These are phyloP conservation scores for Boeremia exigua DNA, from an alignment of 2,329 filamentous ascomycete genomes.

Conservation along the genomic window DNA sequence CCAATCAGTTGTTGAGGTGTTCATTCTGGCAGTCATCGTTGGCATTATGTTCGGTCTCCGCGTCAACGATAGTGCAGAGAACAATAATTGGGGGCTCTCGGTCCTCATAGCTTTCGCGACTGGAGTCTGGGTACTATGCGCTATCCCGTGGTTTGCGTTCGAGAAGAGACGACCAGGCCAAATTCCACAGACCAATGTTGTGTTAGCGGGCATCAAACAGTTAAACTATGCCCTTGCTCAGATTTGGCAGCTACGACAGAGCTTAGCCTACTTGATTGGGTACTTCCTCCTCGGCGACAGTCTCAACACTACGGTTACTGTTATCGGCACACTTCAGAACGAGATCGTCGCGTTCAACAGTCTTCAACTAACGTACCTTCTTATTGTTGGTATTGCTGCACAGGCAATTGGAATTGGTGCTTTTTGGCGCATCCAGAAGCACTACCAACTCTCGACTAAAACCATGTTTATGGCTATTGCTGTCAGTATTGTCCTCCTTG, in stretches of 20 bases:
- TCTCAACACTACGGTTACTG: constrained; percentile 72
- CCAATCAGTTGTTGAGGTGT: constrained; percentile 66
- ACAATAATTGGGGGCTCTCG: constrained; percentile 71
- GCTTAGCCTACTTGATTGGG: constrained; percentile 64
- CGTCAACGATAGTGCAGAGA: constrained; percentile 63
- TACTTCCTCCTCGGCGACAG: constrained; percentile 74
- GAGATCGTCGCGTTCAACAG: constrained; percentile 69
- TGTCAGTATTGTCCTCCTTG: constrained; percentile 65
- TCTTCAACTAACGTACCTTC: constrained; percentile 68
- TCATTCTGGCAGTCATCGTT: constrained; percentile 42
- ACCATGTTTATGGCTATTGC: constrained; percentile 73
- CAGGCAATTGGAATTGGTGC: constrained; percentile 67
- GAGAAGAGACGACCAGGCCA: constrained; percentile 68
- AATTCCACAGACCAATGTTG: background rate
- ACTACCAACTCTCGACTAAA: constrained; percentile 66
- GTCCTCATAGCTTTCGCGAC: constrained; percentile 71
- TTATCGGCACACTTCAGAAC: constrained; percentile 70
- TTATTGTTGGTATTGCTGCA: constrained; percentile 69
- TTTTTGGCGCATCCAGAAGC: constrained; percentile 67
- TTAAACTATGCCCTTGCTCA: constrained; percentile 61
- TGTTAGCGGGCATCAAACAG: constrained; percentile 60
- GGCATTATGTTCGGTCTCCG: constrained; percentile 61
- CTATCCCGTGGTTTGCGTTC: constrained; percentile 70
- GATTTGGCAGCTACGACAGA: constrained; percentile 70
- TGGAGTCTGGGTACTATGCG: constrained; percentile 67